Evolutionary conservation across 176 grass and related monocot species (phyloP).

Genomic region (Tuctoria greenei): DNA sequence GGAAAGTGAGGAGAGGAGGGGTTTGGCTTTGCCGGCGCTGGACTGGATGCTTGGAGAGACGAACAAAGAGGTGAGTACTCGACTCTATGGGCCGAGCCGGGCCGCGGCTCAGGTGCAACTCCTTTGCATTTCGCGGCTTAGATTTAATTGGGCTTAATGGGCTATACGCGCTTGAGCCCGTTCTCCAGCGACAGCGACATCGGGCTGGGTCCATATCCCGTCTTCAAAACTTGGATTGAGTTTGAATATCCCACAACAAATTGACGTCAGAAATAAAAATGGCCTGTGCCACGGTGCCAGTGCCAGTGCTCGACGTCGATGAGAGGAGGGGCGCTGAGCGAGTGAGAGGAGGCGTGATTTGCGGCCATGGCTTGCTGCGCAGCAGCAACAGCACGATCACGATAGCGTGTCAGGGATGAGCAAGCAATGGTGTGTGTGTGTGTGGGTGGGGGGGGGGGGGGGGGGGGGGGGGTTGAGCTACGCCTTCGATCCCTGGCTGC

Average conservation of each 20-base stretch:
- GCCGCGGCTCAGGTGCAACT: too few relatives aligned
- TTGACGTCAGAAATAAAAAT: too few relatives aligned
- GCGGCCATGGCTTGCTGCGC: not conserved
- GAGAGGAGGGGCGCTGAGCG: too few relatives aligned
- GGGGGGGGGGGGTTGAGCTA: not conserved
- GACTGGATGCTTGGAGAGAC: not conserved
- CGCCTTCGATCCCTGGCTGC: not conserved
- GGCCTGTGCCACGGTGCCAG: too few relatives aligned
- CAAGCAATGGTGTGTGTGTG: too few relatives aligned
- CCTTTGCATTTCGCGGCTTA: not conserved
- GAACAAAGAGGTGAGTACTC: not conserved
- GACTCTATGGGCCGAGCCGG: not conserved
- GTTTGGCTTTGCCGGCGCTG: conserved; percentile 14
- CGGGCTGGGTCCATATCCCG: not conserved
- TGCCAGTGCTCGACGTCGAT: too few relatives aligned
- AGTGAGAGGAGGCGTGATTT: too few relatives aligned
- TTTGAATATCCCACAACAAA: too few relatives aligned
- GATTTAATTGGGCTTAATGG: not conserved
- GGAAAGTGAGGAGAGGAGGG: not conserved
- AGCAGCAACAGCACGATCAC: not conserved
- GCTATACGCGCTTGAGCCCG: not conserved
- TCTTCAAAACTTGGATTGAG: not conserved
- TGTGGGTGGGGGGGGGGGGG: too few relatives aligned
- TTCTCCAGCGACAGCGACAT: not conserved
- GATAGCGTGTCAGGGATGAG: too few relatives aligned